Evolutionary conservation across 2,329 filamentous ascomycete species (phyloP).

Genomic region (Boeremia lycopersici): DNA sequence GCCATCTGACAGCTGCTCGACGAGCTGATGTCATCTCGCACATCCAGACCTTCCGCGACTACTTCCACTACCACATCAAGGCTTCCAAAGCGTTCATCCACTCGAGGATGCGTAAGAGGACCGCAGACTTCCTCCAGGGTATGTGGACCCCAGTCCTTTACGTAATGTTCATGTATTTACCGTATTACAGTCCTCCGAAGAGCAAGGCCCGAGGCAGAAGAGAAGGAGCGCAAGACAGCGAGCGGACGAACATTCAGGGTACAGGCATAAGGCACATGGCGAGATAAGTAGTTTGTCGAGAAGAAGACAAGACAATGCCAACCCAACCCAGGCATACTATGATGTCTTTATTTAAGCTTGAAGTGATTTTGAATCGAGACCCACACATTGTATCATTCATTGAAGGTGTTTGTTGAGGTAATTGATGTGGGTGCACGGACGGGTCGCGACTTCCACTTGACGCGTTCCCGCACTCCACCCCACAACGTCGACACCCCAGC

Average conservation of each 20-base stretch:
- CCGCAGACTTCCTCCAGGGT: slow-evolving; percentile 98
- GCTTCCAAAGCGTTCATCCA: slow-evolving; percentile 99
- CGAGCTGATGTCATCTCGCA: slow-evolving; percentile 97
- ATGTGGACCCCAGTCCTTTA: slow-evolving; percentile 36
- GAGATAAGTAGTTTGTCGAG: background rate
- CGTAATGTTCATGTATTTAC: slow-evolving; percentile 42
- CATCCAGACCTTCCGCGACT: slow-evolving; percentile 99
- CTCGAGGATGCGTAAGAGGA: slow-evolving; percentile 95
- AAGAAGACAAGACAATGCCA: slow-evolving; percentile 1
- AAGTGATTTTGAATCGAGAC: background rate
- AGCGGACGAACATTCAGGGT: slow-evolving; percentile 90
- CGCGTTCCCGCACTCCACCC: slow-evolving; percentile 23
- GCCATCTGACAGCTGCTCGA: slow-evolving; percentile 87
- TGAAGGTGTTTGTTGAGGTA: background rate
- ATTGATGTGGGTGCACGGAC: slow-evolving; percentile 9
- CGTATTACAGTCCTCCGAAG: slow-evolving; percentile 78
- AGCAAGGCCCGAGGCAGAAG: slow-evolving; percentile 92
- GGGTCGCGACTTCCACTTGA: slow-evolving; percentile 26
- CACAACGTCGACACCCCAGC: slow-evolving; percentile 9
- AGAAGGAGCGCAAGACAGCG: slow-evolving; percentile 97
- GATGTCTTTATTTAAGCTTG: background rate
- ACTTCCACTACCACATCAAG: slow-evolving; percentile 99
- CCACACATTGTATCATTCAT: too few species aligned
- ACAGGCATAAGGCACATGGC: slow-evolving; percentile 49
- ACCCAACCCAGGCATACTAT: background rate